These are phyloP conservation scores for Puccinia horiana DNA, from an alignment of 1,284 basidiomycete genomes.

Conservation along the genomic window DNA sequence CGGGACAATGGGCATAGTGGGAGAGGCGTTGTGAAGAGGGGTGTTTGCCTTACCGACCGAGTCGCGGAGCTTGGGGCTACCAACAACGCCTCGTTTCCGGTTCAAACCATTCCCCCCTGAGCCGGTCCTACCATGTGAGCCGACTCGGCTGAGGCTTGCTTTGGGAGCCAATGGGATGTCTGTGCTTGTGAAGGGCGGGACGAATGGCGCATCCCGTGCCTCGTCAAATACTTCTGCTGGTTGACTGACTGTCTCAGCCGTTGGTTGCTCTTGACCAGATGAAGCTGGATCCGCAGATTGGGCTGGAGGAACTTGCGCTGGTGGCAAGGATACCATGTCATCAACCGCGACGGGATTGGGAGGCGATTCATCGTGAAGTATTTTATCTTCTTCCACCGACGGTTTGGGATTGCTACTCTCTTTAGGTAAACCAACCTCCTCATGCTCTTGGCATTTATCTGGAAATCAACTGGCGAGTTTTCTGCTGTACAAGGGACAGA, in stretches of 20 bases:
- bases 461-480: background rate
- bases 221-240: background rate
- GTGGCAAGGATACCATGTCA: background rate
- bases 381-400: background rate
- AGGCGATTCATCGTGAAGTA: background rate
- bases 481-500: conserved; percentile 1
- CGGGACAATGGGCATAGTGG: background rate
- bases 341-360: background rate
- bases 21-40: background rate
- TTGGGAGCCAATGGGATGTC: conserved; percentile 21
- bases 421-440: background rate
- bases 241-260: background rate
- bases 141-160: conserved; percentile 1
- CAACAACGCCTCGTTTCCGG: conserved; percentile 24
- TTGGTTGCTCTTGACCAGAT: background rate
- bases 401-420: background rate
- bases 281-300: background rate
- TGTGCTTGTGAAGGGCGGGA: background rate
- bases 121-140: background rate
- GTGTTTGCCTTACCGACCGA: background rate
- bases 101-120: background rate
- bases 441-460: background rate
- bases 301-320: background rate
- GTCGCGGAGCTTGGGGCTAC: background rate
- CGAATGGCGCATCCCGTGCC: conserved; percentile 36